Evolutionary conservation across 768 basidiomycete species (phyloP).

Genomic region (Thelephora aurantiotincta): DNA sequence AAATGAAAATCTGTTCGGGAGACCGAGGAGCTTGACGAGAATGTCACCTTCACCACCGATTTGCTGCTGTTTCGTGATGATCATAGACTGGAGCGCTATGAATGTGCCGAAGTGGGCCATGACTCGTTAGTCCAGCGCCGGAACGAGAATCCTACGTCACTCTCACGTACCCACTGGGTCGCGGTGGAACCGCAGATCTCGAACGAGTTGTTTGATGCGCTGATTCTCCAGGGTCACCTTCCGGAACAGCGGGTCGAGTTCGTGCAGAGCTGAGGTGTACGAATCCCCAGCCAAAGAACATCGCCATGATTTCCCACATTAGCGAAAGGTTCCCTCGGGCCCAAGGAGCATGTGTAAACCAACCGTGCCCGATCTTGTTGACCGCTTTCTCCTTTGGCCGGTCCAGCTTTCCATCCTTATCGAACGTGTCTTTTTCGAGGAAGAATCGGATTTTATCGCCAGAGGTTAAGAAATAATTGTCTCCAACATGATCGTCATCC

Average conservation of each 20-base stretch:
- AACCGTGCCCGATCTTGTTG: slow-evolving; percentile 93
- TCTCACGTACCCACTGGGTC: slow-evolving; percentile 61
- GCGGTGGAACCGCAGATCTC: slow-evolving; percentile 68
- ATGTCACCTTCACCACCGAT: slow-evolving; percentile 81
- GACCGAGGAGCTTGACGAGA: background rate
- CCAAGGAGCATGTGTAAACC: background rate
- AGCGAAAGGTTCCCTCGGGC: background rate
- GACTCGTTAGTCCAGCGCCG: background rate
- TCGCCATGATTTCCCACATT: background rate
- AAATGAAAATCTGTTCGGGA: background rate
- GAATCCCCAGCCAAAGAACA: background rate
- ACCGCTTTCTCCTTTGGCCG: slow-evolving; percentile 65
- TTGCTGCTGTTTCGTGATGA: slow-evolving; percentile 87
- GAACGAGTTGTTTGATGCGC: slow-evolving; percentile 50
- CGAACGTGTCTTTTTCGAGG: slow-evolving; percentile 80
- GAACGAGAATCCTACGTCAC: background rate
- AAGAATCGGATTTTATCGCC: slow-evolving; percentile 95
- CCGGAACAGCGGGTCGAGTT: slow-evolving; percentile 72
- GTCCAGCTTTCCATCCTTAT: slow-evolving; percentile 51
- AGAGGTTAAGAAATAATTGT: slow-evolving; percentile 85
- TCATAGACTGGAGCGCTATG: slow-evolving; percentile 81
- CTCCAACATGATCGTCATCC: slow-evolving; percentile 68
- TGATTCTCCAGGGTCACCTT: slow-evolving; percentile 72
- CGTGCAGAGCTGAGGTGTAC: slow-evolving; percentile 52
- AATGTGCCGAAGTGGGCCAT: background rate